Base-by-base conservation (phyloP, 108 stramenopile species). In the Schizochytrium sp. region DNA sequence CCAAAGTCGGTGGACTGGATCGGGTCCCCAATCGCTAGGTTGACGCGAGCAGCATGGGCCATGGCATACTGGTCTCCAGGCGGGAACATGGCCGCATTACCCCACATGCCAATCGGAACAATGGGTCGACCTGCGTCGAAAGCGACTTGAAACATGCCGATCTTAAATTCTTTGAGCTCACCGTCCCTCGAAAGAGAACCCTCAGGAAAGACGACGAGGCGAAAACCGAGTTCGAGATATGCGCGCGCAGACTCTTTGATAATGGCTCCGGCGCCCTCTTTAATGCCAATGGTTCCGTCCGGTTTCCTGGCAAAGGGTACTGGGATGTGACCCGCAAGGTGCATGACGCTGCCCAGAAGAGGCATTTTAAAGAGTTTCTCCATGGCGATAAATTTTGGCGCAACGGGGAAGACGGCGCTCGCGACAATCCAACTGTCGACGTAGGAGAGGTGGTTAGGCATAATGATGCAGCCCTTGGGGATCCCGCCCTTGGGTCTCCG, bases 391-490 rank as follows among this genome's bases (percentile, higher is more conserved):
- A 83, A 83, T 12, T 23, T 83, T 1, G 76, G 76, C n/a, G 76
- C 48, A 12, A 83, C 76, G n/a, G 76, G 76, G 4, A 83, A 83
- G 5, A 83, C 48, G 28, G 76, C 45, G n/a, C 48, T 53, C 51
- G 76, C 76, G 14, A 83, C 51, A 34, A 83, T 6, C 76, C 76
- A 83, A 45, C 48, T 53, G 76, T 83, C 76, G 25, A 83, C 76
- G 51, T 83, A 83, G 25, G 76, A 83, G 16, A 83, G 76, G 51
- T 83, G 76, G 76, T 83, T 83, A 4, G 76, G 51, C 76, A 53
- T 83, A 34, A 83, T 34, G 1, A 83, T 53, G 51, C 76, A 53
- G n/a, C 48, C 45, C 28, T 23, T 83, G 45, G 76, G 76, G 25
- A 83, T 53, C 43, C 76, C 76, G 51, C 51, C 51, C 28, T 47